Evolutionary conservation across 2,329 filamentous ascomycete genomes (phyloP).

Genomic region (Simplicillium sp.): DNA sequence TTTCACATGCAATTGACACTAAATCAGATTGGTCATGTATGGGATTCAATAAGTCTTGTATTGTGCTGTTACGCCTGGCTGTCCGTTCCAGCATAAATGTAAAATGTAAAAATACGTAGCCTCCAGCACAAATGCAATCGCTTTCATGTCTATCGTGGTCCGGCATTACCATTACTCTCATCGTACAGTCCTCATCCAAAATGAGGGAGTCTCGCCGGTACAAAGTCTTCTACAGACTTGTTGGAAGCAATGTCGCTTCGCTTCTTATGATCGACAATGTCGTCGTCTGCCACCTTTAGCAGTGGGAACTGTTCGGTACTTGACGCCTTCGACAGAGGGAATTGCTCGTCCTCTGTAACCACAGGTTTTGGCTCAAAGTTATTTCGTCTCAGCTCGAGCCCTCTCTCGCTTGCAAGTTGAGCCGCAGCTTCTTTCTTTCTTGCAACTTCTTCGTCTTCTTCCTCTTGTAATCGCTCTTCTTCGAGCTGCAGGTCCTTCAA

Average conservation of each 20-base stretch:
- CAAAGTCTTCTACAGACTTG: slow-evolving; percentile 27
- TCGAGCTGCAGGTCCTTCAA: slow-evolving; percentile 43
- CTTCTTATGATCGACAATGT: slow-evolving; percentile 4
- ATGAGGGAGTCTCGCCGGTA: slow-evolving; percentile 49
- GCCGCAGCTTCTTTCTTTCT: slow-evolving; percentile 42
- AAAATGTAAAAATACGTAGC: too few species aligned
- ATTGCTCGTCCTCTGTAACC: slow-evolving; percentile 22
- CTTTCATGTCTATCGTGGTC: not conserved
- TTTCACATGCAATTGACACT: too few species aligned
- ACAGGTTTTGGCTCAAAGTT: slow-evolving; percentile 14
- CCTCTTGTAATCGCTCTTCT: slow-evolving; percentile 37
- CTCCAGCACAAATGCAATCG: not conserved
- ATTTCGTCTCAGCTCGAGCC: slow-evolving; percentile 20
- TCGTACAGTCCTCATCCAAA: slow-evolving; percentile 29
- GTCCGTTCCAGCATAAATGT: too few species aligned
- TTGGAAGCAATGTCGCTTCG: slow-evolving; percentile 4
- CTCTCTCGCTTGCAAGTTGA: slow-evolving; percentile 39
- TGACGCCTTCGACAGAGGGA: slow-evolving; percentile 14
- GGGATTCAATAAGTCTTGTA: too few species aligned
- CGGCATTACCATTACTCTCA: too few species aligned
- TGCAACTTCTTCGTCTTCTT: slow-evolving; percentile 45
- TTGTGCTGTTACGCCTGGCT: too few species aligned
- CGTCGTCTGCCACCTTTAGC: slow-evolving; percentile 5
- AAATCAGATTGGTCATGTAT: too few species aligned
- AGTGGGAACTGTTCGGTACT: too few species aligned